Conservation (phyloP, 2,329 filamentous ascomycete species). For the Tolypocladium amazonense region DNA sequence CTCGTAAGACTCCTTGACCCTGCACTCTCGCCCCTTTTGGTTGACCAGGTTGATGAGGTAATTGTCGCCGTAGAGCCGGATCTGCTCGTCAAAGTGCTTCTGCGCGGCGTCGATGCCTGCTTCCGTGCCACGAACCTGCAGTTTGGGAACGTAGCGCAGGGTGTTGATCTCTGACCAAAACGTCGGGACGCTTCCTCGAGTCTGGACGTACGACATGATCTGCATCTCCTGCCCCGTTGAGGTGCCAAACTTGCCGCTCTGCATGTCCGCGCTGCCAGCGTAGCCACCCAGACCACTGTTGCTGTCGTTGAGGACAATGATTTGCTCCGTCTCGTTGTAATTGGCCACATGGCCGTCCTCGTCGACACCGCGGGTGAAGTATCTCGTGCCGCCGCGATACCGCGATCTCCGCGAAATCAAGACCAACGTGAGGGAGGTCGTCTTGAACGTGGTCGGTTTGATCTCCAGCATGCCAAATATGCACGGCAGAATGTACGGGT, state of each 20-base stretch:
- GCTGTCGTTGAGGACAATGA: conserved; percentile 78
- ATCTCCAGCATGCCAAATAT: conserved; percentile 97
- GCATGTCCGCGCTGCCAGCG: conserved; percentile 63
- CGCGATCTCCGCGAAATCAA: conserved; percentile 85
- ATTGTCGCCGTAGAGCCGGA: conserved; percentile 87
- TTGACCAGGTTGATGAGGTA: conserved; percentile 97
- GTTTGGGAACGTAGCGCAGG: conserved; percentile 79
- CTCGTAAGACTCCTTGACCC: conserved; percentile 89
- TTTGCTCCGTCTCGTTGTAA: conserved; percentile 96
- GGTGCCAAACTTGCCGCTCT: conserved; percentile 57
- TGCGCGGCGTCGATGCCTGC: conserved; percentile 67
- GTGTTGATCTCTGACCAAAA: conserved; percentile 97
- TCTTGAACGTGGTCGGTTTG: conserved; percentile 74
- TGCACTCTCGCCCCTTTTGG: conserved; percentile 81
- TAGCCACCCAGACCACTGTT: conserved; percentile 68
- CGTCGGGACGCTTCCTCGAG: conserved; percentile 87
- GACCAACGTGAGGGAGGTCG: conserved; percentile 70
- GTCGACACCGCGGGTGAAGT: conserved; percentile 90
- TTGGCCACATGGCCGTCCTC: conserved; percentile 94
- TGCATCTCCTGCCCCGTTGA: conserved; percentile 65
- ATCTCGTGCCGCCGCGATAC: conserved; percentile 81
- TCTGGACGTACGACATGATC: conserved; percentile 91
- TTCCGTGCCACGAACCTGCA: conserved; percentile 80
- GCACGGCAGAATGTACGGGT: conserved; percentile 89
- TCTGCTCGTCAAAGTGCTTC: conserved; percentile 89